phyloP scores from a whole-genome alignment of 1,139 yeast genomes.

The Pneumocystis carinii region DNA sequence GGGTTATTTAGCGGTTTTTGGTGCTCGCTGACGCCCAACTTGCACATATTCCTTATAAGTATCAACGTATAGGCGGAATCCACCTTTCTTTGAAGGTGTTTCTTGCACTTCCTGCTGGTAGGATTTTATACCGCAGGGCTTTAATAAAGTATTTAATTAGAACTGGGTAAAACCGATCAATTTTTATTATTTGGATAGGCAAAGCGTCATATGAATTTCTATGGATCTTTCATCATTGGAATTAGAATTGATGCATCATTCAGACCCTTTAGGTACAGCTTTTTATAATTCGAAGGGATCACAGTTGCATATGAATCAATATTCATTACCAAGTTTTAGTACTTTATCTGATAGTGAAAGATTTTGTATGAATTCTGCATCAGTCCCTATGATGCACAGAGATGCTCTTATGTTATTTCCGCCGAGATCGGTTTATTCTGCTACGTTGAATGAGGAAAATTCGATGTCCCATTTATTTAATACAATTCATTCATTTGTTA shows the following conservation, averaged over 20 bases:
- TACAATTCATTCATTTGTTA: not conserved
- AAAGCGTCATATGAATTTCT: not conserved
- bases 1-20: too few relatives aligned
- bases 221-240: not conserved
- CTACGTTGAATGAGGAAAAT: not conserved
- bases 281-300: not conserved
- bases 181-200: not conserved
- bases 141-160: too few relatives aligned
- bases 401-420: not conserved
- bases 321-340: not conserved
- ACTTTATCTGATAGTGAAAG: not conserved
- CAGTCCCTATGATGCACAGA: not conserved
- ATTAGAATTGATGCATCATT: not conserved
- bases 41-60: too few relatives aligned
- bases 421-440: not conserved
- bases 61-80: too few relatives aligned
- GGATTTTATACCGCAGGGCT: too few relatives aligned
- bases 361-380: not conserved
- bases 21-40: too few relatives aligned
- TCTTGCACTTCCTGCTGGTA: too few relatives aligned
- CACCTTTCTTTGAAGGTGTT: too few relatives aligned
- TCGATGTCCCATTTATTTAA: not conserved
- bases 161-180: too few relatives aligned
- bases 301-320: not conserved
- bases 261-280: not conserved